These are phyloP conservation scores for Alternaria triticina DNA, from an alignment of 2,329 filamentous ascomycete species.

Conservation along the genomic window DNA sequence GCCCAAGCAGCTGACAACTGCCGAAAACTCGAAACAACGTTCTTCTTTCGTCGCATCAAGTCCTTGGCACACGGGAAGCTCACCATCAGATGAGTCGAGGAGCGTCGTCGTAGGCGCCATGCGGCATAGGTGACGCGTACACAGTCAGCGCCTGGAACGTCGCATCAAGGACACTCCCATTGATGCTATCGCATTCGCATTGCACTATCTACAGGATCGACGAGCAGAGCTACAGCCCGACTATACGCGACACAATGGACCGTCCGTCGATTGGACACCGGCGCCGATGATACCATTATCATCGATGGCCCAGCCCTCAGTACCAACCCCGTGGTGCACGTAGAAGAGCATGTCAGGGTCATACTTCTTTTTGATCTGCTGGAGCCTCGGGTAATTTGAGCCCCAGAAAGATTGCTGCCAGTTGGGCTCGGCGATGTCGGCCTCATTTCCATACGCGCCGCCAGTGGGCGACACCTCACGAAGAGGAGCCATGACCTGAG, in stretches of 20 bases:
- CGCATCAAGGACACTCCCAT: background rate
- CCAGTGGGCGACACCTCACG: constrained; percentile 29
- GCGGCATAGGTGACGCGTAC: background rate
- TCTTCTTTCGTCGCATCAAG: constrained; percentile 1
- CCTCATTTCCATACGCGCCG: constrained; percentile 50
- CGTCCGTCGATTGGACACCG: constrained; percentile 40
- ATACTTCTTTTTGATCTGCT: constrained; percentile 37
- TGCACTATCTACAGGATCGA: constrained; percentile 5
- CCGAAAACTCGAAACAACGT: constrained; percentile 2
- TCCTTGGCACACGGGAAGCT: constrained; percentile 1
- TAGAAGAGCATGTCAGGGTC: constrained; percentile 45
- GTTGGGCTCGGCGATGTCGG: constrained; percentile 49
- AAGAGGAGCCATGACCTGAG: constrained; percentile 32
- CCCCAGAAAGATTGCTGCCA: constrained; percentile 53
- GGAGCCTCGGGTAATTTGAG: constrained; percentile 33
- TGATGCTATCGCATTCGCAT: background rate
- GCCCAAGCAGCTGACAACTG: background rate
- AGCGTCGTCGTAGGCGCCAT: background rate
- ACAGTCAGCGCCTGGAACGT: background rate
- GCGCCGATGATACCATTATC: constrained; percentile 38
- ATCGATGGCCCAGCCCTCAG: constrained; percentile 38
- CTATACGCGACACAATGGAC: constrained; percentile 34
- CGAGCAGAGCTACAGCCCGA: background rate
- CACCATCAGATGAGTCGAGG: background rate
- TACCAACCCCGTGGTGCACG: constrained; percentile 39